Base-by-base conservation (phyloP, 805 yeast genomes). In the Metschnikowia colocasiae region DNA sequence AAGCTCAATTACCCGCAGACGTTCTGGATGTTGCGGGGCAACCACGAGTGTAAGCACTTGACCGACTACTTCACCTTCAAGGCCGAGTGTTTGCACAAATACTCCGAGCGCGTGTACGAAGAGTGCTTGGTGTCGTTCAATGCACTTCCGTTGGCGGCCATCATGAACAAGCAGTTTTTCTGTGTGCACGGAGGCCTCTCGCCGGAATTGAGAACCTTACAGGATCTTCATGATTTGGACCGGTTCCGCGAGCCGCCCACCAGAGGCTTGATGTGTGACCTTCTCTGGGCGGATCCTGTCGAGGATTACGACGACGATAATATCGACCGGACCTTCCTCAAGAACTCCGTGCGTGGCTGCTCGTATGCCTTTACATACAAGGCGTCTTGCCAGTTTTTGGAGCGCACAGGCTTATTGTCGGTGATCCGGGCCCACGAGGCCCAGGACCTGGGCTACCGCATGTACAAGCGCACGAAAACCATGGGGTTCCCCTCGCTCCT, bases 131-230 rank as follows among this genome's bases (percentile, higher is more conserved):
- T 72, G 25, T 85, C 96, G 10, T 92, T 92, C 68, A 87, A 87
- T 61, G 82, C 94, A 0, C 70, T 92, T 49, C 98, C 98, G 5
- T 75, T 92, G 55, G 96, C 95, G 1, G 98, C 97, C 0, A 73
- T 92, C 22, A 86, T 92, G 92, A 91, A 90, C 69, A 82, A 82
- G 52, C 97, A 92, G 66, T 92, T 91, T 58, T 85, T 92, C 62
- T 92, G 98, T 66, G 95, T 90, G 44, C 99, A 92, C 63, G 99
- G 98, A 44, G 98, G 98, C 12, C 74, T 92, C 10, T 87, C 96
- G 8, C 97, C 96, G 4, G 94, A 89, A 45, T 70, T 92, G 53
- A 77, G 74, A 46, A 69, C 83, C 1, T 71, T 88, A 33, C 81
- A 81, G 39, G 97, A 90, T 61, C 68, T 92, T 29, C 74, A 76